Evolutionary conservation across 257 asterid species (phyloP), one percentile per base, ranked within the genome.

Genomic region (Solanum sejunctum): DNA sequence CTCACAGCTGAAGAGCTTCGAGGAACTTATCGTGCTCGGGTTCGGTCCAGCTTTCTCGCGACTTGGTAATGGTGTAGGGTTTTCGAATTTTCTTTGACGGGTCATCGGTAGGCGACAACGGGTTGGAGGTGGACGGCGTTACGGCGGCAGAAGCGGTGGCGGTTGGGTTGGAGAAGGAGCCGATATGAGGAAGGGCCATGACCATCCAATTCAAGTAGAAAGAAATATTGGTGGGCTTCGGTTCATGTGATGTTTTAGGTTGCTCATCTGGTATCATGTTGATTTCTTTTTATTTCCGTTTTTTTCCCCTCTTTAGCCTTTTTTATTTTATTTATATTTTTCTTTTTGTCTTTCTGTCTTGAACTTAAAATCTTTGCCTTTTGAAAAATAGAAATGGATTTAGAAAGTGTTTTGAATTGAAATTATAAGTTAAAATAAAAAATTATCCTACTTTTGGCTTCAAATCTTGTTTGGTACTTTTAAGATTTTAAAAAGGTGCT

Each of bases 1-100:
- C 98, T 94, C 87, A 95, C 98, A 95, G 91, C 85, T 95, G 98
- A 8, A 94, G 95, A 17, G 98, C 98, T 87, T 95, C 98, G 13
- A 95, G 95, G 86, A 95, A 95, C 93, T 95, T 95, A 88, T 95
- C 98, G 84, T 94, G 98, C 91, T 95, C 98, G 26, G 98, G 98
- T 26, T 95, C 98, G 2, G 98, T 93, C 98, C 98, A 95, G 91
- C 97, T 95, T 93, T 95, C 98, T 3, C 98, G 92, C 0, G 98
- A 95, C 91, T 94, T 95, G 85, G 93, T 88, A 83, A 95, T 94
- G 82, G 98, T 95, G 87, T 95, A 95, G 20, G 98, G 98, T 84
- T 95, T 95, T 5, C 98, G 92, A 54, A 94, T 69, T 91, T 94
- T 95, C 93, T 94, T 95, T 56, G 75, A 89, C 55, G 88, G 89